phyloP scores from a whole-genome alignment of 2,329 filamentous ascomycete species.

The Xylariales sp. region DNA sequence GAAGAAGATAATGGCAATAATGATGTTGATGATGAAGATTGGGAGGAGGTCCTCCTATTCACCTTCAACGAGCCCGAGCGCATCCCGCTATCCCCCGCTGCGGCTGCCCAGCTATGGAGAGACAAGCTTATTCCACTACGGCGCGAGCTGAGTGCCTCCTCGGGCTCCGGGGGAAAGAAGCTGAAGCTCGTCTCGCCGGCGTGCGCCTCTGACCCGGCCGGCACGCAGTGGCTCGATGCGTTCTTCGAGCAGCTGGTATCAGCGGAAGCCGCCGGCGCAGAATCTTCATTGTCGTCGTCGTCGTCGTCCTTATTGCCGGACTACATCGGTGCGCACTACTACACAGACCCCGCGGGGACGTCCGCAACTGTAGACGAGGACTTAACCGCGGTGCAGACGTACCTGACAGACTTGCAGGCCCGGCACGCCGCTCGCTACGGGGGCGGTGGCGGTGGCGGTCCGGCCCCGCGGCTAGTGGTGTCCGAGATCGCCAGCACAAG shows the following conservation, averaged over 20 bases:
- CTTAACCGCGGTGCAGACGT: neutral
- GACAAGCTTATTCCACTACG: slow-evolving; percentile 4
- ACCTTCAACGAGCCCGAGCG: slow-evolving; percentile 8
- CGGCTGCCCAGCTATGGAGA: slow-evolving; percentile 1
- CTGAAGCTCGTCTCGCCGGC: slow-evolving; percentile 13
- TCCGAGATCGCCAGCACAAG: slow-evolving; percentile 37
- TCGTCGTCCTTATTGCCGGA: too few species aligned
- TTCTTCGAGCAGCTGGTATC: slow-evolving; percentile 3
- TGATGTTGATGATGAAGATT: too few species aligned
- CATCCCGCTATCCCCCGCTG: neutral
- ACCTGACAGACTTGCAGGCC: slow-evolving; percentile 15
- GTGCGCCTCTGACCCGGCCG: slow-evolving; percentile 14
- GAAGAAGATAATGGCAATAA: too few species aligned
- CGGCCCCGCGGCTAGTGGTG: too few species aligned
- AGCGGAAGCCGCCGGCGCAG: too few species aligned
- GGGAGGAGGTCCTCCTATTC: slow-evolving; percentile 1
- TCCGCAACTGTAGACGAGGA: slow-evolving; percentile 2
- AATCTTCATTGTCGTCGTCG: too few species aligned
- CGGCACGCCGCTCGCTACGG: slow-evolving; percentile 24
- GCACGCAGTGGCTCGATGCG: slow-evolving; percentile 10
- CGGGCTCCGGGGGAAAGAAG: too few species aligned
- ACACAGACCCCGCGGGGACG: slow-evolving; percentile 3
- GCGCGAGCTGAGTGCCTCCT: slow-evolving; percentile 18
- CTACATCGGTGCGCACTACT: slow-evolving; percentile 6
- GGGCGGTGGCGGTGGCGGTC: too few species aligned